Percentiles rank a stretch among this genome's conserved stretches.
These are phyloP conservation scores for Pyricularia sp. DNA, from an alignment of 2,329 filamentous ascomycete species.

Conservation along the genomic window DNA sequence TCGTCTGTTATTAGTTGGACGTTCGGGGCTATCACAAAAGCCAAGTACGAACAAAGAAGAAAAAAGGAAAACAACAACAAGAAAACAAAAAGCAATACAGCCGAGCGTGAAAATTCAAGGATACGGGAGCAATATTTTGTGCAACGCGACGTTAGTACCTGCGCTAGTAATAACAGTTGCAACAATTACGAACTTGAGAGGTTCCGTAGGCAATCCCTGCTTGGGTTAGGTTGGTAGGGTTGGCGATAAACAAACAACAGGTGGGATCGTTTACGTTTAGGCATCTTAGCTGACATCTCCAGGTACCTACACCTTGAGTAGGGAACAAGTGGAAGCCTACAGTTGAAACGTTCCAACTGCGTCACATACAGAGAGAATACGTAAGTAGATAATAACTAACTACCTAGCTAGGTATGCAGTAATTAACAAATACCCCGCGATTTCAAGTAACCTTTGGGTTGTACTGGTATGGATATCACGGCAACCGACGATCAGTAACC, in stretches of 20 bases:
- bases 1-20: neutral
- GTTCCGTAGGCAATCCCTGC: too few species aligned
- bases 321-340: too few species aligned
- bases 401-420: too few species aligned
- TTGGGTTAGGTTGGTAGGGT: neutral
- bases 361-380: neutral
- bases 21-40: neutral
- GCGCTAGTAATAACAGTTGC: neutral
- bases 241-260: neutral
- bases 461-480: neutral
- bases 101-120: too few species aligned
- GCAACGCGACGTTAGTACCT: neutral
- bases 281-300: neutral
- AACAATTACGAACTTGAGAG: neutral
- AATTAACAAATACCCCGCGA: neutral
- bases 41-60: neutral
- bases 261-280: neutral
- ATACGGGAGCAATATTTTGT: too few species aligned
- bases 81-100: neutral
- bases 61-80: neutral
- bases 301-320: neutral
- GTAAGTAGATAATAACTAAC: too few species aligned
- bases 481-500: neutral
- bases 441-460: neutral
- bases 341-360: neutral